Evolutionary conservation across 1,139 yeast species (phyloP).

Genomic region (Debaryomycetaceae sp.): DNA sequence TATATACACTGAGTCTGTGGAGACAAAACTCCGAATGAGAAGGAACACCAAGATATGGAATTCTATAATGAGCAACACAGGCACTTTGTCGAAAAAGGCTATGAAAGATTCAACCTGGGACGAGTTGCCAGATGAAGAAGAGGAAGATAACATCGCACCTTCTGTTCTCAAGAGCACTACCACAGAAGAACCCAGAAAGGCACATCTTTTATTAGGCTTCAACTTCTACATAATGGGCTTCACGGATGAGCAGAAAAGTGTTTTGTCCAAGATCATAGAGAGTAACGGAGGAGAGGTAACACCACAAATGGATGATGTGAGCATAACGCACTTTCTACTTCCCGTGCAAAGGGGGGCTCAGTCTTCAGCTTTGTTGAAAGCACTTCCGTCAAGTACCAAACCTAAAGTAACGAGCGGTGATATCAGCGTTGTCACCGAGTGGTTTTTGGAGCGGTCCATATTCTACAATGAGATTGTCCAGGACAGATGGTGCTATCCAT

Average conservation of each 20-base stretch:
- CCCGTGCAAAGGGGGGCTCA: conserved; percentile 36
- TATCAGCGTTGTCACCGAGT: conserved; percentile 58
- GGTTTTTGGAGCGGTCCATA: conserved; percentile 80
- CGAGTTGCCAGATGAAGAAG: conserved; percentile 15
- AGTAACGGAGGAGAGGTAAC: conserved; percentile 41
- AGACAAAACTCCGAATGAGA: conserved; percentile 3
- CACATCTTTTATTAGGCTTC: conserved; percentile 30
- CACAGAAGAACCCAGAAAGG: conserved; percentile 1
- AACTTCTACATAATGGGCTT: conserved; percentile 41
- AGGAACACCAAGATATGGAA: conserved; percentile 38
- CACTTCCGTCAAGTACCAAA: conserved; percentile 20
- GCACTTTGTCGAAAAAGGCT: conserved; percentile 12
- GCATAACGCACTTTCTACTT: conserved; percentile 37
- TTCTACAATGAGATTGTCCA: conserved; percentile 50
- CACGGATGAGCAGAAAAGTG: conserved; percentile 23
- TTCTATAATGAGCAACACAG: conserved; percentile 43
- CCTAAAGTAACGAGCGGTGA: conserved; percentile 19
- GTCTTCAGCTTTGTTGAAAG: conserved; percentile 20
- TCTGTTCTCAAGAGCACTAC: background rate
- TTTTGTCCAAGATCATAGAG: conserved; percentile 34
- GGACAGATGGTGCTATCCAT: conserved; percentile 76
- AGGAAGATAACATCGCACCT: background rate
- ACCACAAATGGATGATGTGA: conserved; percentile 15
- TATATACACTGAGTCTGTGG: background rate
- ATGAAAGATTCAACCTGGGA: conserved; percentile 29